Conservation (phyloP, 768 basidiomycete species). For the Phanerodontia chrysosporium region DNA sequence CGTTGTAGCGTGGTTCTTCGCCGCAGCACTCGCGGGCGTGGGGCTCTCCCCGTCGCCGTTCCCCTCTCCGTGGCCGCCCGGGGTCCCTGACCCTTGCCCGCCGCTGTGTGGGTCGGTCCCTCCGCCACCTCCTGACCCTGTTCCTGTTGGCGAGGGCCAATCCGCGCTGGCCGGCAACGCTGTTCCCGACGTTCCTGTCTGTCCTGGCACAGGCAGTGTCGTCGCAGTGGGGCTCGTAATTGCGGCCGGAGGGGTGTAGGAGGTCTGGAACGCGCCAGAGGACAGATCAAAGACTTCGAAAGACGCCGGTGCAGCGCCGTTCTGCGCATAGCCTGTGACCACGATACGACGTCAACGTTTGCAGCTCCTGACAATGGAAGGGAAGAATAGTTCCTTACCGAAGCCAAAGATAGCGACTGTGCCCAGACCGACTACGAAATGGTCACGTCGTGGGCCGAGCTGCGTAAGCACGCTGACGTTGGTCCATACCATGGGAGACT, state of each 20-base stretch:
- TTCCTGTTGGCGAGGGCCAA: not conserved
- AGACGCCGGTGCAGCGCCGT: conserved; percentile 49
- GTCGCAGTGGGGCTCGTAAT: conserved; percentile 23
- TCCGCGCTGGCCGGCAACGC: conserved; percentile 10
- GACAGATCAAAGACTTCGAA: conserved; percentile 48
- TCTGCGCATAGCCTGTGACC: conserved; percentile 20
- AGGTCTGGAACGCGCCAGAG: conserved; percentile 32
- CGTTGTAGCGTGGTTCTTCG: conserved; percentile 30
- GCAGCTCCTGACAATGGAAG: conserved; percentile 33
- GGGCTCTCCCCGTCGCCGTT: conserved; percentile 2
- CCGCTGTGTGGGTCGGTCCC: not conserved
- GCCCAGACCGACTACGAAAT: conserved; percentile 62
- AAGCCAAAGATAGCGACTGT: conserved; percentile 71
- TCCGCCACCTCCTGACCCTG: not conserved
- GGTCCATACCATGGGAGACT: conserved; percentile 59
- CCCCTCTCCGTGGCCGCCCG: conserved; percentile 20
- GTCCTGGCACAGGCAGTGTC: conserved; percentile 21
- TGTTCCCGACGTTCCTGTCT: conserved; percentile 13
- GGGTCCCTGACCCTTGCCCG: conserved; percentile 18
- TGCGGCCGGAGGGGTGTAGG: conserved; percentile 33
- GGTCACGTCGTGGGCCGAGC: conserved; percentile 66
- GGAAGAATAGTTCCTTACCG: conserved; percentile 50
- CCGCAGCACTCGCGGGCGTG: conserved; percentile 14
- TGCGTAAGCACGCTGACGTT: conserved; percentile 45
- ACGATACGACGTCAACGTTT: not conserved